phyloP scores from a whole-genome alignment of 2,329 filamentous ascomycete species.

The Trichoderma atrobrunneum region DNA sequence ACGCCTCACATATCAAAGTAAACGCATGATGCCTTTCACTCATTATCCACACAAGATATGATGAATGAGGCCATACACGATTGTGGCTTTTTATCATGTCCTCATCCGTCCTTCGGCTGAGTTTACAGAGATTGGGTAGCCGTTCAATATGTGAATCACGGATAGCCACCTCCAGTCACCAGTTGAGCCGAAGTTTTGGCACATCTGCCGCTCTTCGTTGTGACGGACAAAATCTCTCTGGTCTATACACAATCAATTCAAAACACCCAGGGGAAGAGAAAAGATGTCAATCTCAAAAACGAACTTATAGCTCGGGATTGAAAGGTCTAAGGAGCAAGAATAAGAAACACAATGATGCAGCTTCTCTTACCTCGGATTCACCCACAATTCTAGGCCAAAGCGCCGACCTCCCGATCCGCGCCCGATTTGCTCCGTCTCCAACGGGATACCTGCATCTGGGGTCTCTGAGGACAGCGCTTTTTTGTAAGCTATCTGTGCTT shows the following conservation, averaged over 20 bases:
- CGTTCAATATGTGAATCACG: conserved; percentile 11
- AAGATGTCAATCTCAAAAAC: background rate
- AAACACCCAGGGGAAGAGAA: background rate
- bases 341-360: conserved; percentile 24
- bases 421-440: conserved; percentile 92
- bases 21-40: background rate
- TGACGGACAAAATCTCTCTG: background rate
- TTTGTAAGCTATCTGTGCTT: conserved; percentile 88
- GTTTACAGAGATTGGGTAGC: background rate
- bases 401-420: conserved; percentile 53
- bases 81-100: conserved; percentile 17
- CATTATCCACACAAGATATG: background rate
- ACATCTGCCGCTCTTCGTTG: background rate
- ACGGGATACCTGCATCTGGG: conserved; percentile 93
- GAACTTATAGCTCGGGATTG: conserved; percentile 18
- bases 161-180: background rate
- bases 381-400: conserved; percentile 36
- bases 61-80: background rate
- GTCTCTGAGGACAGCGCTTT: conserved; percentile 88
- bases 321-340: conserved; percentile 23
- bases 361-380: conserved; percentile 6
- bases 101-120: conserved; percentile 9
- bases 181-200: background rate
- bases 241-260: background rate
- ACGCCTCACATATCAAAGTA: background rate